Percentiles rank a stretch among this genome's conserved stretches.
Evolutionary conservation across 768 basidiomycete species (phyloP).

Genomic region (Leucocoprinus leucothites): DNA sequence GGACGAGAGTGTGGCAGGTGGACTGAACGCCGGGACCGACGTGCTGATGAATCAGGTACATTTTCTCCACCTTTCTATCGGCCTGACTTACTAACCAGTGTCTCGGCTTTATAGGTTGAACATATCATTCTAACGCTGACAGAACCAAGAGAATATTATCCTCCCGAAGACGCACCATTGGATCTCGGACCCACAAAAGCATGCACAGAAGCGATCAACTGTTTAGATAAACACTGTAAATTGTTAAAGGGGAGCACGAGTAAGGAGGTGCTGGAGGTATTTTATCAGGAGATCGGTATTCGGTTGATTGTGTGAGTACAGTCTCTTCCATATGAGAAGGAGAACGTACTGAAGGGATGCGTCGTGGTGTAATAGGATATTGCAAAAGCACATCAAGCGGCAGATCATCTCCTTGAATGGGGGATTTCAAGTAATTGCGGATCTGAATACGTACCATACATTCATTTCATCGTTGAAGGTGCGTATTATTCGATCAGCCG

Average conservation of each 20-base stretch:
- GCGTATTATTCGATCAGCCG: conserved; percentile 4
- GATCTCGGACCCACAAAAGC: conserved; percentile 86
- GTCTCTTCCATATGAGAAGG: too few species aligned
- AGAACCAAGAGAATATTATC: conserved; percentile 86
- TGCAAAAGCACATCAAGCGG: conserved; percentile 95
- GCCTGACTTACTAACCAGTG: too few species aligned
- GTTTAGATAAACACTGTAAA: conserved; percentile 87
- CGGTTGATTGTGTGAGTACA: conserved; percentile 70
- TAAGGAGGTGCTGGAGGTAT: conserved; percentile 95
- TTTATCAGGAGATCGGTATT: conserved; percentile 96
- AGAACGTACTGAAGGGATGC: background rate
- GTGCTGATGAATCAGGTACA: conserved; percentile 90
- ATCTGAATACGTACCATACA: conserved; percentile 88
- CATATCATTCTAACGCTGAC: conserved; percentile 86
- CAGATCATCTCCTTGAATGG: conserved; percentile 95
- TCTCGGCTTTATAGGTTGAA: conserved; percentile 83
- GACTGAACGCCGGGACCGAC: conserved; percentile 93
- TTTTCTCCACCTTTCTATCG: conserved; percentile 1
- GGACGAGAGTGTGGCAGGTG: conserved; percentile 91
- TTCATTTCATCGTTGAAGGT: conserved; percentile 89
- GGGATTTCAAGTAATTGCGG: conserved; percentile 94
- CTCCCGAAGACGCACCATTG: conserved; percentile 71
- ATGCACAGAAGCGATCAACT: conserved; percentile 86
- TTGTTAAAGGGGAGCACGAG: conserved; percentile 91
- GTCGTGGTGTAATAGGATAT: conserved; percentile 52